Percentiles rank a stretch among this genome's conserved stretches.
phyloP scores from a whole-genome alignment of 106 monocot genomes.

The Apostasia ramifera region DNA sequence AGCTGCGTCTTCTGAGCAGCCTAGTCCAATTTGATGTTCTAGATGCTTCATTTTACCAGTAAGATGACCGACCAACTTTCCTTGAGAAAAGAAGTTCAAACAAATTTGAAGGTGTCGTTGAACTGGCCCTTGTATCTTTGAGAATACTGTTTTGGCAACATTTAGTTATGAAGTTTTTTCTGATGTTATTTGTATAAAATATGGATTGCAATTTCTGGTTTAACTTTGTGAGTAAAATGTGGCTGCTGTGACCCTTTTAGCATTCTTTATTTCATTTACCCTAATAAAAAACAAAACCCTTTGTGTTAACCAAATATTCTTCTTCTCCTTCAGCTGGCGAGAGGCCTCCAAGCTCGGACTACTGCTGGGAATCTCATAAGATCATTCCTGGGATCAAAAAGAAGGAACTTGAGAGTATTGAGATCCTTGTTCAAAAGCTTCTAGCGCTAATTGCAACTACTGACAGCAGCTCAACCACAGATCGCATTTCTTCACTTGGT shows the following conservation, averaged over 20 bases:
- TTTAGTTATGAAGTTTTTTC: too few relatives aligned
- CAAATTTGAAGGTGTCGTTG: neutral
- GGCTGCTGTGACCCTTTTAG: too few relatives aligned
- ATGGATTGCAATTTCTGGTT: too few relatives aligned
- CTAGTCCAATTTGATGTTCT: slow-evolving; percentile 75
- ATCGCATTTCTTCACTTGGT: slow-evolving; percentile 38
- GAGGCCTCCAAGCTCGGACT: neutral
- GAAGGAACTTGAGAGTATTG: slow-evolving; percentile 41
- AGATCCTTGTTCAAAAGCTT: slow-evolving; percentile 49
- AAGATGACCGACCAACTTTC: slow-evolving; percentile 20
- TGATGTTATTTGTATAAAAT: too few relatives aligned
- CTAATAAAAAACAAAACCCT: neutral
- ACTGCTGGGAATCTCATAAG: slow-evolving; percentile 2
- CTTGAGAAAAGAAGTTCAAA: neutral
- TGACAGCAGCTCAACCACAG: slow-evolving; percentile 5
- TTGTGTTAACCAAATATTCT: slow-evolving; percentile 1
- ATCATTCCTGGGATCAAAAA: slow-evolving; percentile 18
- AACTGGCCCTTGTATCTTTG: too few relatives aligned
- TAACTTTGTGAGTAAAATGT: too few relatives aligned
- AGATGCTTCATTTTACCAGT: slow-evolving; percentile 52
- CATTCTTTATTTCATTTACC: too few relatives aligned
- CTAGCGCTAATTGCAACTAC: slow-evolving; percentile 19
- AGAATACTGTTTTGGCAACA: too few relatives aligned
- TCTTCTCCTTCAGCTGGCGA: slow-evolving; percentile 11
- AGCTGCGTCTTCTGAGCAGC: slow-evolving; percentile 24